Base-by-base conservation (phyloP, 2,329 filamentous ascomycete species). In the Leptographium lundbergii region DNA sequence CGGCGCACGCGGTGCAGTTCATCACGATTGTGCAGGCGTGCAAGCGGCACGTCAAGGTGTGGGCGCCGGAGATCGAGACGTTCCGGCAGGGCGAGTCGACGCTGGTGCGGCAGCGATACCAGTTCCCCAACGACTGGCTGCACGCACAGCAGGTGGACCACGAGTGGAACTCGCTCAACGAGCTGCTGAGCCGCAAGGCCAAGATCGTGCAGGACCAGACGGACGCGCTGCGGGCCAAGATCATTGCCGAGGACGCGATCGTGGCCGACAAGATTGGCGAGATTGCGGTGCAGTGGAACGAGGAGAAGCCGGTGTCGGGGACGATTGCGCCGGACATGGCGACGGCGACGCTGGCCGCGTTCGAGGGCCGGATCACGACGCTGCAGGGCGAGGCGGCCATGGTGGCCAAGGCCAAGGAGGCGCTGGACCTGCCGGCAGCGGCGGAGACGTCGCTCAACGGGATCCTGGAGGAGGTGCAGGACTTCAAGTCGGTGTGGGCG, bases 401-500 rank as follows among this genome's bases (percentile, higher is more conserved):
- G 84, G 91, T 99, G 17, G 87, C 89, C 6, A 96, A 91, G 71
- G 95, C 95, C 3, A 99, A 97, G 73, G 94, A 99, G 71, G 94
- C 94, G 4, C 84, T 99, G 50, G 91, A 96, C 69, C 81, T 99
- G 50, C 88, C 92, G 4, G 81, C 88, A 3, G 88, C 84, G 58
- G 77, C 86, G 0, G 89, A 96, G 65, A 88, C 87, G 57, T 85
- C 87, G n/a, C 82, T 99, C 25, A 79, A 82, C n/a, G 82, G 87
- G 29, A 88, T 96, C 10, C 78, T 97, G 19, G 92, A 97, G 70
- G 94, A 99, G 73, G 91, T 99, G 2, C 90, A 95, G 62, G 94
- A 99, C 72, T 99, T 99, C 76, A 95, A 96, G 74, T 96, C 92
- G 24, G 94, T 99, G 11, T 99, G 94, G 94, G 89, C 92, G 36